Percentiles rank a stretch among this genome's conserved stretches.
These are phyloP conservation scores for Didymella glomerata DNA, from an alignment of 2,329 filamentous ascomycete genomes.

Conservation along the genomic window DNA sequence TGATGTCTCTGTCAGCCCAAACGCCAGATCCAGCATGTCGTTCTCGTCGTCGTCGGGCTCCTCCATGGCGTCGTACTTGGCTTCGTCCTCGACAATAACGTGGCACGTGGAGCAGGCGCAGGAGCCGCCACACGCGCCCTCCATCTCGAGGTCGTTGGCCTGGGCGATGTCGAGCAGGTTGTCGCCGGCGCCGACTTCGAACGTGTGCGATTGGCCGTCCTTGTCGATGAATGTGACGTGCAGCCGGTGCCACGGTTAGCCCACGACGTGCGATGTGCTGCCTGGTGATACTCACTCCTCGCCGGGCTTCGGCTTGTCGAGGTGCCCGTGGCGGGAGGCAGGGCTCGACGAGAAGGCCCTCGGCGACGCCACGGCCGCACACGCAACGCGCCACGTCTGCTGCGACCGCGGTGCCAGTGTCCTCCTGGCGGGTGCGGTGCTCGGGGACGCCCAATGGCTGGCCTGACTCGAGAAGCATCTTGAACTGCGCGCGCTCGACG, in stretches of 20 bases:
- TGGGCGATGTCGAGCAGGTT: constrained; percentile 96
- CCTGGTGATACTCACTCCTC: constrained; percentile 74
- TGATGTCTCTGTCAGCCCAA: constrained; percentile 86
- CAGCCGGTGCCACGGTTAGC: constrained; percentile 62
- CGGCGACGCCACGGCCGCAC: not conserved
- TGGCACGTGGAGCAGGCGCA: constrained; percentile 95
- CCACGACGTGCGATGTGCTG: not conserved
- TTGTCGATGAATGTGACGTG: constrained; percentile 95
- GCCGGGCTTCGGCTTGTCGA: constrained; percentile 84
- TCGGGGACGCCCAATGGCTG: constrained; percentile 26
- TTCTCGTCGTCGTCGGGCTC: constrained; percentile 60
- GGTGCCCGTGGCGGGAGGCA: constrained; percentile 74
- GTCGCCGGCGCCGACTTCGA: constrained; percentile 84
- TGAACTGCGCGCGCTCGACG: constrained; percentile 7
- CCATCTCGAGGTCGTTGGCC: constrained; percentile 95
- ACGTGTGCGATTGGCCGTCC: constrained; percentile 76
- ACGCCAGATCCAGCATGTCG: constrained; percentile 76
- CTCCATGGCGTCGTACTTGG: constrained; percentile 76
- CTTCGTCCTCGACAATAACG: constrained; percentile 79
- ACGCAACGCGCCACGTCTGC: constrained; percentile 11
- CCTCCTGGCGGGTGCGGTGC: constrained; percentile 1
- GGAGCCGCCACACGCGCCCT: constrained; percentile 93
- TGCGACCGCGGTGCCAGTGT: not conserved
- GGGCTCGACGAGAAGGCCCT: constrained; percentile 70
- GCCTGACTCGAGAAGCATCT: constrained; percentile 26